A percentile compares a stretch with the other conserved stretches of the same genome.
Conservation (phyloP, 2,329 filamentous ascomycete species). For the Clarireedia homoeocarpa region DNA sequence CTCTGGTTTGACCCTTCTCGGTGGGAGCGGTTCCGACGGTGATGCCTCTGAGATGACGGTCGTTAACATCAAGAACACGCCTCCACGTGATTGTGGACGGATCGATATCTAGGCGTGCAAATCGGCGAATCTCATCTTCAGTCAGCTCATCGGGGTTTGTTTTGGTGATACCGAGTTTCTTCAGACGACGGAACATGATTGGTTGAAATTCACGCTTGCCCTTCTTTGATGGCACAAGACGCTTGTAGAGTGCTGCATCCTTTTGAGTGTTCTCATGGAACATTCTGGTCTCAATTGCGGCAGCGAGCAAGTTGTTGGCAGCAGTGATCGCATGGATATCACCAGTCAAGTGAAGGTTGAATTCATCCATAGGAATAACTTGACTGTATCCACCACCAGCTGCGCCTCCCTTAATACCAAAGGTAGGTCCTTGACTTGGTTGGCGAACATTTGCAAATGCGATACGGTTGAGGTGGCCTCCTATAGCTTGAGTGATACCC, state of each 20-base stretch:
- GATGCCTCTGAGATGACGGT: constrained; percentile 83
- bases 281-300: constrained; percentile 94
- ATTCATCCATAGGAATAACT: constrained; percentile 99
- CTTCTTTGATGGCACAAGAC: constrained; percentile 83
- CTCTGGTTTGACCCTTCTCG: constrained; percentile 79
- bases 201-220: constrained; percentile 80
- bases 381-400: constrained; percentile 97
- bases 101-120: constrained; percentile 94
- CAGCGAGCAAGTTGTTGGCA: constrained; percentile 93
- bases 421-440: constrained; percentile 93
- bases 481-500: constrained; percentile 86
- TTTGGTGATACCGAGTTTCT: constrained; percentile 95
- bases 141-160: constrained; percentile 87
- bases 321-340: constrained; percentile 97
- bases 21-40: constrained; percentile 83
- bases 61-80: constrained; percentile 93
- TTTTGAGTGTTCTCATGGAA: constrained; percentile 97
- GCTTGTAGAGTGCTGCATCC: constrained; percentile 77
- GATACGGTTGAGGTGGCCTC: constrained; percentile 77
- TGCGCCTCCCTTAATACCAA: constrained; percentile 97
- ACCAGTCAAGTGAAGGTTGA: constrained; percentile 94
- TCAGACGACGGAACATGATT: constrained; percentile 85
- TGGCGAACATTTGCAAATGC: constrained; percentile 96
- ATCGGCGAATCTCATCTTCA: constrained; percentile 76
- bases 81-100: constrained; percentile 96